Percentiles rank a stretch among this genome's conserved stretches.
Evolutionary conservation across 2,329 filamentous ascomycete genomes (phyloP).

Genomic region (Lecanicillium sp.): DNA sequence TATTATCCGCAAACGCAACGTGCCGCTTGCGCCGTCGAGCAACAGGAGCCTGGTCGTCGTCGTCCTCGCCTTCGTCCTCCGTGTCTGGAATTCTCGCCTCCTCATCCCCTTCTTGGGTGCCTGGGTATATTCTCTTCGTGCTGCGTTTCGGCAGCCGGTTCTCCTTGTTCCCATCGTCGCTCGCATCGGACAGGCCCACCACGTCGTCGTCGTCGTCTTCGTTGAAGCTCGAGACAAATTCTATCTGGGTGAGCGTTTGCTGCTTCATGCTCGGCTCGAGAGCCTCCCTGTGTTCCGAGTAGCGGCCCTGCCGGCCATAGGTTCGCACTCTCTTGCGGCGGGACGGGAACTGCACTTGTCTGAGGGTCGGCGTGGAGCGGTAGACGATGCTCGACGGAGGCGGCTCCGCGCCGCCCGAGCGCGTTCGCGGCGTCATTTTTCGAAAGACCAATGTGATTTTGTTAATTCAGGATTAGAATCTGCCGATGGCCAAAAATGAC

Average conservation of each 20-base stretch:
- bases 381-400: conserved; percentile 26
- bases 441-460: too few relatives aligned
- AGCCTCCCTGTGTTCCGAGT: neutral
- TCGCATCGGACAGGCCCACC: conserved; percentile 8
- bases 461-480: too few relatives aligned
- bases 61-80: conserved; percentile 10
- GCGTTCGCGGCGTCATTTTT: conserved; percentile 28
- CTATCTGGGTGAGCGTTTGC: conserved; percentile 35
- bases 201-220: conserved; percentile 23
- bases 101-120: conserved; percentile 12
- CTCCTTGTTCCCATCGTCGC: conserved; percentile 11
- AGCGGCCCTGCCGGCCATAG: conserved; percentile 17
- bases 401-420: conserved; percentile 27
- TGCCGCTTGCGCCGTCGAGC: conserved; percentile 5
- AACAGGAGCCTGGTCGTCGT: conserved; percentile 1
- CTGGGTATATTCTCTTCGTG: neutral
- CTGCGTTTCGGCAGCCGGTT: neutral
- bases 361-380: conserved; percentile 26
- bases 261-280: conserved; percentile 21
- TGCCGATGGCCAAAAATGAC: too few relatives aligned
- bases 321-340: conserved; percentile 25
- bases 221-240: conserved; percentile 28
- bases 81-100: conserved; percentile 16
- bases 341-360: conserved; percentile 31
- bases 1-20: neutral